These are phyloP conservation scores for Eucalyptus caleyi DNA, from an alignment of 345 rosid genomes.

Conservation along the genomic window DNA sequence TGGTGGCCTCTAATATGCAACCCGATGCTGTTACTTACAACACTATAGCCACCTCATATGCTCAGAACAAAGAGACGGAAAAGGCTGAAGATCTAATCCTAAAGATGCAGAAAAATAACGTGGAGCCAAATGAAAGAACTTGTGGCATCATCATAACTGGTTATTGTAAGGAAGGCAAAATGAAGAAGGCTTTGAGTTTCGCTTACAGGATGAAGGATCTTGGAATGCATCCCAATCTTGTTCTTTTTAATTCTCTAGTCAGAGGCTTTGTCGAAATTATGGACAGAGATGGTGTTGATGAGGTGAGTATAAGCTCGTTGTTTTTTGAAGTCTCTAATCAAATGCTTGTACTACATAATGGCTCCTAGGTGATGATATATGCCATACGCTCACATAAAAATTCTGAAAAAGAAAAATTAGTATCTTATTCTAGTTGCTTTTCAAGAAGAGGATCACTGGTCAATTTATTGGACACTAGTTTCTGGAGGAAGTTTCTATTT, in stretches of 20 bases:
- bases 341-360: neutral
- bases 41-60: constrained; percentile 62
- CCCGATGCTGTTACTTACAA: constrained; percentile 80
- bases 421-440: neutral
- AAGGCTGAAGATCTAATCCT: constrained; percentile 59
- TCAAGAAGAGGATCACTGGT: neutral
- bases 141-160: constrained; percentile 63
- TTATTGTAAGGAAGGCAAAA: constrained; percentile 72
- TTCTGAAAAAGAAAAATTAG: neutral
- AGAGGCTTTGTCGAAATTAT: constrained; percentile 56
- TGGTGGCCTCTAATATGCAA: constrained; percentile 52
- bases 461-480: neutral
- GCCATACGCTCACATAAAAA: neutral
- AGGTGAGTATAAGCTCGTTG: constrained; percentile 23
- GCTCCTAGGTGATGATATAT: neutral
- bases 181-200: constrained; percentile 55
- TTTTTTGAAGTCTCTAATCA: neutral
- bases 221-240: constrained; percentile 66
- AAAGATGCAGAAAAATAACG: constrained; percentile 47
- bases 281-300: constrained; percentile 61
- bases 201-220: constrained; percentile 64
- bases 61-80: constrained; percentile 33
- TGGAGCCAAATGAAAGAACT: constrained; percentile 64
- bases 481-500: neutral
- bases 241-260: constrained; percentile 64